These are phyloP conservation scores for Trichoderma simmonsii DNA, from an alignment of 2,329 filamentous ascomycete genomes.

Conservation along the genomic window DNA sequence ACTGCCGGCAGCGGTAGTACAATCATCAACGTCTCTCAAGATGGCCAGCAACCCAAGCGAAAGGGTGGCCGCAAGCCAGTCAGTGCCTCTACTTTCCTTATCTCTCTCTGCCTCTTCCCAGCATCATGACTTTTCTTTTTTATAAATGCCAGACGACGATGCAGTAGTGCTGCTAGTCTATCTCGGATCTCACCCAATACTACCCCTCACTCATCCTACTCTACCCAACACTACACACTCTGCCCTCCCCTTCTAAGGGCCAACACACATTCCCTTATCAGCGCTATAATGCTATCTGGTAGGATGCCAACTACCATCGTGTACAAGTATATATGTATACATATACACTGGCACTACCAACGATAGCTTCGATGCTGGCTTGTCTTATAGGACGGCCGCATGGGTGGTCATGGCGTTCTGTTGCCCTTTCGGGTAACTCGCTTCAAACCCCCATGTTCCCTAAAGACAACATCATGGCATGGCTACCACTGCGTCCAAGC, in stretches of 20 bases:
- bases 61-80: constrained; percentile 98
- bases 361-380: not conserved
- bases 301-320: not conserved
- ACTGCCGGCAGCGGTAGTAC: constrained; percentile 30
- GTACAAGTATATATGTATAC: not conserved
- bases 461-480: not conserved
- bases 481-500: constrained; percentile 4
- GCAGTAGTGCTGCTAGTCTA: not conserved
- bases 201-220: not conserved
- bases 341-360: not conserved
- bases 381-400: not conserved
- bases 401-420: not conserved
- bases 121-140: not conserved
- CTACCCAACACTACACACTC: not conserved
- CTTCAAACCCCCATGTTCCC: not conserved
- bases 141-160: not conserved
- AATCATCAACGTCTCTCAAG: constrained; percentile 38
- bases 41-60: constrained; percentile 74
- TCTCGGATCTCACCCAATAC: not conserved
- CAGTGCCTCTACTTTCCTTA: constrained; percentile 44
- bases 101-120: not conserved
- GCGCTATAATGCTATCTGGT: not conserved
- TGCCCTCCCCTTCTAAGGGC: not conserved
- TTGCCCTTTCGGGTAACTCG: constrained; percentile 4
- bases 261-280: not conserved